These are phyloP conservation scores for Trichosporon inkin DNA, from an alignment of 1,284 basidiomycete genomes.

Conservation along the genomic window DNA sequence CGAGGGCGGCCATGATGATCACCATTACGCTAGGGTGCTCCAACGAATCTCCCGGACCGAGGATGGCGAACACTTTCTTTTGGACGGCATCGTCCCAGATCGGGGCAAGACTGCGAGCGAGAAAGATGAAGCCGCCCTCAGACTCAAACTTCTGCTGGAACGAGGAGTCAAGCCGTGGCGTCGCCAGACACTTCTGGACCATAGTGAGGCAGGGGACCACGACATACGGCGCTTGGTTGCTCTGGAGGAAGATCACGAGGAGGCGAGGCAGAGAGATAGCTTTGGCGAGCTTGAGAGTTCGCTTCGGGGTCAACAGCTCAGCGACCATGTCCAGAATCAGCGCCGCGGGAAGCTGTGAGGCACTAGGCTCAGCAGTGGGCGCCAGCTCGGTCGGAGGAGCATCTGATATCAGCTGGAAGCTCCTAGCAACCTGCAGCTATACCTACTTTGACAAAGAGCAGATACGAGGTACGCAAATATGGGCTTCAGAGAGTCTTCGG, in stretches of 20 bases:
- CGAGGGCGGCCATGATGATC: slow-evolving; percentile 38
- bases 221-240: slow-evolving; percentile 44
- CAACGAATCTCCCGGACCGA: slow-evolving; percentile 23
- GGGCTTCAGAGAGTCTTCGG: slow-evolving; percentile 64
- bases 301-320: slow-evolving; percentile 29
- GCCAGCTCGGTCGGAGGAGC: slow-evolving; percentile 3
- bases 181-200: slow-evolving; percentile 35
- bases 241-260: slow-evolving; percentile 48
- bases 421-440: neutral
- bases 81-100: slow-evolving; percentile 43
- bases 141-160: slow-evolving; percentile 47
- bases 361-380: slow-evolving; percentile 29
- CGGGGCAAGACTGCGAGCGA: slow-evolving; percentile 35
- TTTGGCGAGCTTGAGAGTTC: slow-evolving; percentile 46
- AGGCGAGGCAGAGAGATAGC: slow-evolving; percentile 48
- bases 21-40: slow-evolving; percentile 33
- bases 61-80: slow-evolving; percentile 29
- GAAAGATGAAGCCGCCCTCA: slow-evolving; percentile 47
- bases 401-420: slow-evolving; percentile 9
- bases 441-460: slow-evolving; percentile 66
- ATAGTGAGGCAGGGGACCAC: slow-evolving; percentile 43
- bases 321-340: slow-evolving; percentile 39
- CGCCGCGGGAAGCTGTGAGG: slow-evolving; percentile 38
- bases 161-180: slow-evolving; percentile 33
- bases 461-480: slow-evolving; percentile 79